Base-by-base conservation (phyloP, 306 rosid genomes). In the Casuarina cunninghamiana region DNA sequence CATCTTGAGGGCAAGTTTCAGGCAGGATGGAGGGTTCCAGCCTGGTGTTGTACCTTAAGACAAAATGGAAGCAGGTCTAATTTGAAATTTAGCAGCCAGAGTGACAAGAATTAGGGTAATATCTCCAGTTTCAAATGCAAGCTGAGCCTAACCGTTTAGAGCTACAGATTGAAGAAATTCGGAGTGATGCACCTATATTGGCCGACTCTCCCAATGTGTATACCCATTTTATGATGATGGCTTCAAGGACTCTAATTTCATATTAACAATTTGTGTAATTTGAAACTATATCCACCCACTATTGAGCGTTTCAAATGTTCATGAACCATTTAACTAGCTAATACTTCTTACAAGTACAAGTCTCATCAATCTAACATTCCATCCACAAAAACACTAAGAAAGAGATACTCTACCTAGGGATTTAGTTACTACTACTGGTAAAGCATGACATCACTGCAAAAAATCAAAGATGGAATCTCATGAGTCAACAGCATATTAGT, bases 281-380 rank as follows among this genome's bases (percentile, higher is more conserved):
- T 39, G 8, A 21, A 15, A 41, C 0, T 41, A 66, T 17, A 17
- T 49, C 49, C 3, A 41, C n/a, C 35, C 71, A 38, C 6, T 6
- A 8, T 32, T 32, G 6, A 61, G 5, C 43, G 16, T 61, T 65
- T 65, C 71, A 43, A 63, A 73, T 51, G 26, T 72, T 9, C 41
- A 58, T 17, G 60, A 38, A 16, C 21, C 71, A 11, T 65, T 65
- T 65, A 16, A 5, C 17, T 26, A 65, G 13, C 71, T 6, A 65
- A 41, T 16, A 26, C 71, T 38, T 65, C 71, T 26, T 65, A 65
- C 71, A 16, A 41, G 48, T 65, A 65, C 41, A n/a, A 39, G 48
- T 65, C 11, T 66, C 71, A 66, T 66, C 48, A 41, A 63, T 63
- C 46, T 21, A 63, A 63, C 69, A 11, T 39, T 66, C 71, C 71